Evolutionary conservation across 2,329 filamentous ascomycete genomes (phyloP), one percentile per base, ranked within the genome.

Genomic region (Blastomyces percursus): DNA sequence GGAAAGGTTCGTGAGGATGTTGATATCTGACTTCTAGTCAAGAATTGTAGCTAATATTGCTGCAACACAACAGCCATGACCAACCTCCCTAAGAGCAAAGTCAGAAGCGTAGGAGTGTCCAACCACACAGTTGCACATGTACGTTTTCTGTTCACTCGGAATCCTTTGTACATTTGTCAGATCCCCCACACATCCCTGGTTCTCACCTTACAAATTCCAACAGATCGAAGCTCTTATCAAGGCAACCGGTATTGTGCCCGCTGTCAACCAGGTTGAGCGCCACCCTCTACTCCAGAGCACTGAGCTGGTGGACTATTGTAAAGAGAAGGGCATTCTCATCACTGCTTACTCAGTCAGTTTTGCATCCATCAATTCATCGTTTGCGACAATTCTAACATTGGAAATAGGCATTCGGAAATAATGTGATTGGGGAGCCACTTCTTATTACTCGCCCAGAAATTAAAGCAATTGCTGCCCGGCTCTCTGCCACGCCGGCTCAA

Each of bases 191-290:
- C 19, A 30, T 30, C 4, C 27, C 5, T 56, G 56, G 54, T 61
- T 62, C 40, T 55, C 55, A 24, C 38, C 58, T 62, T 46, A 66
- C 63, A 62, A 30, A 56, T 51, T 63, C 27, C 21, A 1, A 6
- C 46, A 74, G 76, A 74, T 86, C 68, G 79, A 86, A 69, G 77
- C 78, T 59, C 70, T 86, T 68, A 80, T 84, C 72, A 78, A 80
- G 48, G 83, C 74, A 60, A 75, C 74, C n/a, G 74, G 73, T 51
- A 80, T 89, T 67, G 76, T 84, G 1, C 86, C 86, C 0, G 83
- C 83, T 1, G 81, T 82, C 67, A 88, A 89, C 74, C 86, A 89
- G 74, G 84, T 89, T 66, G 86, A 89, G 71, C 84, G 84, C 60
- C 85, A 89, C 71, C 85, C 86, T 1, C 87, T 86, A 68, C 78